Percentiles rank a stretch among this genome's conserved stretches.
These are phyloP conservation scores for Lophiostoma macrostomum DNA, from an alignment of 495 filamentous ascomycete genomes.

Conservation along the genomic window DNA sequence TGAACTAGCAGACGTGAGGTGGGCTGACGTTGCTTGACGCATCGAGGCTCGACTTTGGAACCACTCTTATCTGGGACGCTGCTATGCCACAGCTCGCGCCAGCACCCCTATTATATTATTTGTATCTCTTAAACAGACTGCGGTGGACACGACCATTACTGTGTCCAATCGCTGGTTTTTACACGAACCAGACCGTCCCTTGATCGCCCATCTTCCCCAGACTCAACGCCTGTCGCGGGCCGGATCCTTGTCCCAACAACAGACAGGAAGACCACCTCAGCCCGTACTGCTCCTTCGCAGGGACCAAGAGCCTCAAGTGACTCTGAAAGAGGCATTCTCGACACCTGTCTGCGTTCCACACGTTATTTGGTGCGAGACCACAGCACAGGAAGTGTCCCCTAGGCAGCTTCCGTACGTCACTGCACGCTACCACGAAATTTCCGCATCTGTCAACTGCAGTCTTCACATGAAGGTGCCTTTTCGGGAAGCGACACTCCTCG, in stretches of 20 bases:
- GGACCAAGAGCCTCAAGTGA: neutral
- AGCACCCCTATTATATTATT: slow-evolving; percentile 17
- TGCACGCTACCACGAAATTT: neutral
- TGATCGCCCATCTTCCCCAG: neutral
- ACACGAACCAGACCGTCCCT: neutral
- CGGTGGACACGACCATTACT: neutral
- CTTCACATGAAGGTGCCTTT: slow-evolving; percentile 24
- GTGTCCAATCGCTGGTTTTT: neutral
- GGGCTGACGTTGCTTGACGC: too few relatives aligned
- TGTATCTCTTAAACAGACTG: slow-evolving; percentile 8
- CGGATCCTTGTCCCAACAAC: slow-evolving; percentile 21
- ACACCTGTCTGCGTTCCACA: neutral
- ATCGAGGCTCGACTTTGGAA: too few relatives aligned
- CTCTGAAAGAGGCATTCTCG: neutral
- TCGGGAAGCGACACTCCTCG: neutral
- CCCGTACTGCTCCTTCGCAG: neutral
- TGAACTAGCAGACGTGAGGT: too few relatives aligned
- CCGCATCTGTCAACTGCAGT: neutral
- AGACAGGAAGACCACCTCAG: slow-evolving; percentile 15
- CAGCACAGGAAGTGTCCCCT: neutral
- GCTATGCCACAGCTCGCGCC: neutral
- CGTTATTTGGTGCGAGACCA: neutral
- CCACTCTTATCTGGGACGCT: slow-evolving; percentile 18
- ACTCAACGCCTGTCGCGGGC: neutral
- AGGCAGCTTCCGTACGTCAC: slow-evolving; percentile 13